Percentiles rank a stretch among this genome's conserved stretches.
These are phyloP conservation scores for Coemansia sp. DNA, from an alignment of 192 early-diverging fungal species.

Conservation along the genomic window DNA sequence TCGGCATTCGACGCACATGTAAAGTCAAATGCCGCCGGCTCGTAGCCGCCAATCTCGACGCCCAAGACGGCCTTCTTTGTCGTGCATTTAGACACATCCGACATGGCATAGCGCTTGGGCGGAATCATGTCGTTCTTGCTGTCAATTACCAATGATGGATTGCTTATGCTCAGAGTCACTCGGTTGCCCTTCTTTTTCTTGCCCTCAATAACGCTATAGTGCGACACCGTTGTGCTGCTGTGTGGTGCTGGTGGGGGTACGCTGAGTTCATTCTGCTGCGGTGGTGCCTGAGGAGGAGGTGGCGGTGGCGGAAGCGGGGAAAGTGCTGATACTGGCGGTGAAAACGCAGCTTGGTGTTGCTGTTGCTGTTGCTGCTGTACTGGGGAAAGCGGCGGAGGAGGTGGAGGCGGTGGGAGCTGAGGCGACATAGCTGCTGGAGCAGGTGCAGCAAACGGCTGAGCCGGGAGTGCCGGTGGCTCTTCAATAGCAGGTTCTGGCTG, in stretches of 20 bases:
- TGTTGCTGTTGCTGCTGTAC: slow-evolving; percentile 3
- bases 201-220: slow-evolving; percentile 50
- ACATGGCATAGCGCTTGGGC: slow-evolving; percentile 50
- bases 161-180: slow-evolving; percentile 65
- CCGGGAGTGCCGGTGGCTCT: neutral
- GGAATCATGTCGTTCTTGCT: slow-evolving; percentile 53
- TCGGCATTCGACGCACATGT: slow-evolving; percentile 61
- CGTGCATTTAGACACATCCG: slow-evolving; percentile 59
- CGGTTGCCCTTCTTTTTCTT: slow-evolving; percentile 78
- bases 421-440: slow-evolving; percentile 1
- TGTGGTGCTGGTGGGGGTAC: too few relatives aligned
- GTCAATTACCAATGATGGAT: slow-evolving; percentile 59
- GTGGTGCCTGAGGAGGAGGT: slow-evolving; percentile 4
- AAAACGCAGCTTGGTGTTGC: slow-evolving; percentile 5
- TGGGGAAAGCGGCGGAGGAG: slow-evolving; percentile 4
- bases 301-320: slow-evolving; percentile 4
- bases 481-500: slow-evolving; percentile 1
- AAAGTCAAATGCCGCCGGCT: slow-evolving; percentile 60
- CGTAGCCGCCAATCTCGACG: slow-evolving; percentile 59
- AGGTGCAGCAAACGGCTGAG: neutral
- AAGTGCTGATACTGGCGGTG: slow-evolving; percentile 5
- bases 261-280: neutral
- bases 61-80: slow-evolving; percentile 64
- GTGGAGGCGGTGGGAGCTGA: neutral
- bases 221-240: slow-evolving; percentile 33